Evolutionary conservation across 2,329 filamentous ascomycete genomes (phyloP).

Genomic region (Sporothrix protearum): DNA sequence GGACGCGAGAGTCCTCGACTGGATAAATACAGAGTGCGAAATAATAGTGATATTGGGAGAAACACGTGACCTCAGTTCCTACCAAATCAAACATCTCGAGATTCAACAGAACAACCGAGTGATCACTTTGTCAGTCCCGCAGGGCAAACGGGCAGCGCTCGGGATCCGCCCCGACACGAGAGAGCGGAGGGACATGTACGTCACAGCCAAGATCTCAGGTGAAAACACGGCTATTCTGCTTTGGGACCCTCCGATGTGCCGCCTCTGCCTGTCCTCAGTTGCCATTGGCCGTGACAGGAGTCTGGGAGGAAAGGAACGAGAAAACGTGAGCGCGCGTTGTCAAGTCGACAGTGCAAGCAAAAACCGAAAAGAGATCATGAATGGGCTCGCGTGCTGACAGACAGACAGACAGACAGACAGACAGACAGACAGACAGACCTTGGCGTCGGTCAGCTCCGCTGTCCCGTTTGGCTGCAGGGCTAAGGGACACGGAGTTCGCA

Average conservation of each 20-base stretch:
- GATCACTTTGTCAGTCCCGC: neutral
- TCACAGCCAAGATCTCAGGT: neutral
- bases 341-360: neutral
- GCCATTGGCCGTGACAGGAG: neutral
- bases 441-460: constrained; percentile 11
- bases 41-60: neutral
- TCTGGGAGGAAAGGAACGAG: neutral
- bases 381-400: neutral
- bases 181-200: neutral
- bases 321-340: neutral
- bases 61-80: neutral
- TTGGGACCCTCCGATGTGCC: neutral
- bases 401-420: too few relatives aligned
- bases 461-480: neutral
- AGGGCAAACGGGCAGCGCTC: neutral
- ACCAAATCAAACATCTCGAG: neutral
- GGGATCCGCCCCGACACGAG: neutral
- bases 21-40: neutral
- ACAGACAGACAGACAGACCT: neutral
- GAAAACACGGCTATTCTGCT: neutral
- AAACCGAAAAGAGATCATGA: neutral
- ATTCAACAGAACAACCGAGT: neutral
- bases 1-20: neutral
- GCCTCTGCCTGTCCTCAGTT: neutral
- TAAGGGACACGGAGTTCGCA: neutral